A percentile compares a stretch with the other conserved stretches of the same genome.
These are phyloP conservation scores for Ploettnerulaceae sp. DNA, from an alignment of 2,329 filamentous ascomycete genomes.

Conservation along the genomic window DNA sequence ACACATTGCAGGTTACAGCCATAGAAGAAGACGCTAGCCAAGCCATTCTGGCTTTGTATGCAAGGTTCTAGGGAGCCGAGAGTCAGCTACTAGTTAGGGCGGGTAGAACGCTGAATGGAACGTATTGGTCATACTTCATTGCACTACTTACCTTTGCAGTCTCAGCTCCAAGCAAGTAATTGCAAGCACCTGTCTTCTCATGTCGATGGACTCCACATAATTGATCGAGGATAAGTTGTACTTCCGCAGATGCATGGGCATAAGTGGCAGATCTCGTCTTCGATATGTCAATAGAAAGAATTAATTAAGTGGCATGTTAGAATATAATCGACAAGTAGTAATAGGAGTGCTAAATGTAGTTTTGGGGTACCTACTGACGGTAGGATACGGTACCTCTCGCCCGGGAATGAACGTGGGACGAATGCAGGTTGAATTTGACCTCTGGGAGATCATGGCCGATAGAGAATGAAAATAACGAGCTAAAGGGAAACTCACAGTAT, in stretches of 20 bases:
- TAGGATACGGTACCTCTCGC: no score
- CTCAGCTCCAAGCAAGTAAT: constrained; percentile 65
- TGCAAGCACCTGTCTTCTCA: constrained; percentile 72
- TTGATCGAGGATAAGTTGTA: constrained; percentile 79
- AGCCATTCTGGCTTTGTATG: constrained; percentile 76
- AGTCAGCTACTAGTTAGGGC: constrained; percentile 1
- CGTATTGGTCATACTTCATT: constrained; percentile 11
- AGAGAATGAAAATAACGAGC: no score
- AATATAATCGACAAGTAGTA: constrained; percentile 68
- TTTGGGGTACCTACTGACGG: neutral
- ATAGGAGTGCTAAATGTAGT: constrained; percentile 56
- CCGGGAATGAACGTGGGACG: no score
- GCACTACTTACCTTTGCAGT: constrained; percentile 56
- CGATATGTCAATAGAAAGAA: constrained; percentile 63
- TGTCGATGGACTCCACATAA: constrained; percentile 77
- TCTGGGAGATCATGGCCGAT: no score
- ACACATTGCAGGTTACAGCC: constrained; percentile 50
- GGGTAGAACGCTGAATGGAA: neutral
- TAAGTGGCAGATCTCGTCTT: constrained; percentile 72
- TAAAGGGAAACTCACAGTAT: no score
- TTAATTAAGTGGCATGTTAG: constrained; percentile 66
- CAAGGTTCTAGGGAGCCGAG: constrained; percentile 55
- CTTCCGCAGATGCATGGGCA: constrained; percentile 65
- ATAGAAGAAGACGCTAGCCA: constrained; percentile 67
- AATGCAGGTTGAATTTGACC: no score